Evolutionary conservation across 805 yeast genomes (phyloP).

Genomic region (Pichia californica): DNA sequence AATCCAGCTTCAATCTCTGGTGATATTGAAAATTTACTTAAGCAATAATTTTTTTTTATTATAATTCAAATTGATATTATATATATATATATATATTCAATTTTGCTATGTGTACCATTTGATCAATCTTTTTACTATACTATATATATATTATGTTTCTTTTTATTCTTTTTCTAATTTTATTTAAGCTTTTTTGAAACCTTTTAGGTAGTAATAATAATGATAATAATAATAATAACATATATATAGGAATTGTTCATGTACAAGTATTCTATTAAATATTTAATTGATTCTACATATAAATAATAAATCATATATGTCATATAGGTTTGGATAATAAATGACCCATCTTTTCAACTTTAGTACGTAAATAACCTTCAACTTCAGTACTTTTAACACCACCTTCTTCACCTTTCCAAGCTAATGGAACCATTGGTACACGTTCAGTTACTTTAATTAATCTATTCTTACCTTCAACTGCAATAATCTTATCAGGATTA

Average conservation of each 20-base stretch:
- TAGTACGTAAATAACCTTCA: conserved; percentile 88
- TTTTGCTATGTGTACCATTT: no score
- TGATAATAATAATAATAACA: no score
- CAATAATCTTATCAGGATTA: conserved; percentile 92
- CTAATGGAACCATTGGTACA: conserved; percentile 94
- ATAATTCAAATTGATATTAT: background rate
- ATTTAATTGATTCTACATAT: background rate
- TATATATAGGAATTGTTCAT: no score
- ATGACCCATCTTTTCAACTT: conserved; percentile 97
- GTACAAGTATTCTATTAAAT: no score
- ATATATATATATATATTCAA: background rate
- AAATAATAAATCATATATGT: background rate
- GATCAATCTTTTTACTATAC: no score
- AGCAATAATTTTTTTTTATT: conserved; percentile 10
- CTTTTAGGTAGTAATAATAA: no score
- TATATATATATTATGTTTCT: no score
- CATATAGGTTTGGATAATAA: conserved; percentile 45
- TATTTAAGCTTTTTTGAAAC: no score
- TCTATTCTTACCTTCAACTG: conserved; percentile 83
- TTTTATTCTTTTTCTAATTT: no score
- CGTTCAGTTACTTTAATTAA: conserved; percentile 75
- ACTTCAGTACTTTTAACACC: conserved; percentile 84
- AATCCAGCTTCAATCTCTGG: conserved; percentile 56
- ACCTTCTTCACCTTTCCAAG: conserved; percentile 58
- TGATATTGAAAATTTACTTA: conserved; percentile 53